phyloP scores from a whole-genome alignment of 78 protist species.

The Capsaspora owczarzaki region DNA sequence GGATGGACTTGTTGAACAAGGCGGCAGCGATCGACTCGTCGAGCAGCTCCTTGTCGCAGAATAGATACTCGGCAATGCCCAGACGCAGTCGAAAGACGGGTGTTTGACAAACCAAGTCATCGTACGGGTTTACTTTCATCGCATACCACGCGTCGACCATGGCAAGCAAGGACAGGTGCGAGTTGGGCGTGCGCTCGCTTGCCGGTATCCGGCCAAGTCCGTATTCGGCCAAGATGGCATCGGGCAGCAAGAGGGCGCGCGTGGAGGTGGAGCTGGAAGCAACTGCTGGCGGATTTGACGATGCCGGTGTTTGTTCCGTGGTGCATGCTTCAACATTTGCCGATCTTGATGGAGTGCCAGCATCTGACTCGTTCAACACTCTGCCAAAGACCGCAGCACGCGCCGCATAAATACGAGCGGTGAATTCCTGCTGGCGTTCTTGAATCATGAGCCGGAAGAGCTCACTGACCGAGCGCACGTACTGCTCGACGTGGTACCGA shows the following conservation, averaged over 20 bases:
- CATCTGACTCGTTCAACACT: not conserved
- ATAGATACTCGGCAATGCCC: constrained; percentile 46
- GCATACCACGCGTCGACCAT: constrained; percentile 42
- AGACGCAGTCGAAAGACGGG: constrained; percentile 48
- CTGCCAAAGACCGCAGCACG: not conserved
- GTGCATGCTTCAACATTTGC: too few relatives aligned
- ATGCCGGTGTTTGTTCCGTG: too few relatives aligned
- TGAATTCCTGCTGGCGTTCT: constrained; percentile 12
- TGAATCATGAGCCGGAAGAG: constrained; percentile 23
- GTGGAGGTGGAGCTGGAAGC: too few relatives aligned
- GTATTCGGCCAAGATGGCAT: constrained; percentile 22
- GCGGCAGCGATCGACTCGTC: constrained; percentile 24
- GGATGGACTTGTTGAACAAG: constrained; percentile 23
- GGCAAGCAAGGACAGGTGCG: constrained; percentile 32
- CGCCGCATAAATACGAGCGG: not conserved
- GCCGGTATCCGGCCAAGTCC: constrained; percentile 2
- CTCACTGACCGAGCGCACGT: constrained; percentile 12
- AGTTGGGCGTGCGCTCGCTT: constrained; percentile 13
- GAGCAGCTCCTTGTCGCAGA: constrained; percentile 13
- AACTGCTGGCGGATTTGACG: too few relatives aligned
- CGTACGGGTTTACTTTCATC: constrained; percentile 16
- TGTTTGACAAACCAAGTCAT: constrained; percentile 38
- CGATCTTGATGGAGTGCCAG: too few relatives aligned
- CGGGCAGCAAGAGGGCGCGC: constrained; percentile 20
- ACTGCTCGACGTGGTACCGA: constrained; percentile 26